These are phyloP conservation scores for Fusarium burgessii DNA, from an alignment of 2,329 filamentous ascomycete genomes.

Conservation along the genomic window DNA sequence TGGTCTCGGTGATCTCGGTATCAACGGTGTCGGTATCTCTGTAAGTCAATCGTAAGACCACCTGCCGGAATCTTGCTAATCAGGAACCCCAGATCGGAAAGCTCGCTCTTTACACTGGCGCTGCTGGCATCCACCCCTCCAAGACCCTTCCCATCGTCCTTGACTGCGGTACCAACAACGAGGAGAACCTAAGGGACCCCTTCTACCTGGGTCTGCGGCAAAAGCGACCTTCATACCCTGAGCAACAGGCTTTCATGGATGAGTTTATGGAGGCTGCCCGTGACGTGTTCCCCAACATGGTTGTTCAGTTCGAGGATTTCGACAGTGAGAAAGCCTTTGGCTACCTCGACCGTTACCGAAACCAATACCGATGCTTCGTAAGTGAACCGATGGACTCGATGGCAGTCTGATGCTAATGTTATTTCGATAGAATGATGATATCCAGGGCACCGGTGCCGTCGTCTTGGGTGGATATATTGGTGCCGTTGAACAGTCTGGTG, in stretches of 20 bases:
- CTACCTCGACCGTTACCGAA: slow-evolving; percentile 88
- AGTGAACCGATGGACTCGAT: slow-evolving; percentile 13
- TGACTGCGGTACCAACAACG: slow-evolving; percentile 75
- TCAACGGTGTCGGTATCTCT: slow-evolving; percentile 98
- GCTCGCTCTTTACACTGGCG: slow-evolving; percentile 92
- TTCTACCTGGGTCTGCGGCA: slow-evolving; percentile 92
- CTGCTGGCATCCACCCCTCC: slow-evolving; percentile 91
- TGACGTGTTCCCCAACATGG: slow-evolving; percentile 75
- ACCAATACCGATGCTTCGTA: slow-evolving; percentile 88
- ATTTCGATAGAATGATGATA: slow-evolving; percentile 81
- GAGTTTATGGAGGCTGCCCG: slow-evolving; percentile 95
- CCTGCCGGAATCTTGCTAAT: slow-evolving; percentile 27
- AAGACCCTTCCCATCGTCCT: slow-evolving; percentile 81
- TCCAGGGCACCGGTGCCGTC: slow-evolving; percentile 96
- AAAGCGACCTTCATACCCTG: slow-evolving; percentile 80
- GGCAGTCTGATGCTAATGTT: slow-evolving; percentile 21
- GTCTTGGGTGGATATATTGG: slow-evolving; percentile 85
- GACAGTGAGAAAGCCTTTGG: slow-evolving; percentile 93
- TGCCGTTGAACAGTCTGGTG: slow-evolving; percentile 84
- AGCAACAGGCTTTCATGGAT: slow-evolving; percentile 93
- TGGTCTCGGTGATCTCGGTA: slow-evolving; percentile 92
- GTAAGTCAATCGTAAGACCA: slow-evolving; percentile 60
- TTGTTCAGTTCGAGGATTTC: slow-evolving; percentile 97
- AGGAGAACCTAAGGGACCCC: slow-evolving; percentile 73
- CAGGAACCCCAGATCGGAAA: slow-evolving; percentile 77